A percentile compares a stretch with the other conserved stretches of the same genome.
These are phyloP conservation scores for Backusella westeae DNA, from an alignment of 192 early-diverging fungal genomes.

Conservation along the genomic window DNA sequence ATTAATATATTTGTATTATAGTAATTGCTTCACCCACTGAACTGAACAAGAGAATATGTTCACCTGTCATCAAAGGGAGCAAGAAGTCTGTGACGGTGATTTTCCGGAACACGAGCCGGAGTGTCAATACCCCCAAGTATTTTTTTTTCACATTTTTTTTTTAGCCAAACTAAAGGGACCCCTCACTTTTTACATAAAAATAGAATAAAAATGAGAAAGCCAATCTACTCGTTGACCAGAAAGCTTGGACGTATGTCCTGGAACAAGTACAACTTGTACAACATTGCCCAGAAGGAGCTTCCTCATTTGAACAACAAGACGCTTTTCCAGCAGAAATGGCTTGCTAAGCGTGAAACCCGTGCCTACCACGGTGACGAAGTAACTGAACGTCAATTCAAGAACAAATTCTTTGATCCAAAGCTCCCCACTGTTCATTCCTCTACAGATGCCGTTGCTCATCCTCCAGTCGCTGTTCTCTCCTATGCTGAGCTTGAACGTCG, in stretches of 20 bases:
- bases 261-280: constrained; percentile 91
- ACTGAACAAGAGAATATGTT: too few relatives aligned
- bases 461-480: constrained; percentile 71
- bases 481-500: constrained; percentile 90
- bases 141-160: background rate
- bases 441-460: constrained; percentile 47
- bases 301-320: constrained; percentile 58
- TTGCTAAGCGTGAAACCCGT: constrained; percentile 87
- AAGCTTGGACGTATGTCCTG: constrained; percentile 92
- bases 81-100: background rate
- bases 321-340: constrained; percentile 94
- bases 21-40: too few relatives aligned
- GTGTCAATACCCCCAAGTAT: background rate
- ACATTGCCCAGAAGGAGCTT: constrained; percentile 60
- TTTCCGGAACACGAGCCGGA: background rate
- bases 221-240: constrained; percentile 43
- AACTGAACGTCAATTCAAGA: constrained; percentile 79
- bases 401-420: constrained; percentile 64
- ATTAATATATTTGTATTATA: too few relatives aligned
- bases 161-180: background rate
- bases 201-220: constrained; percentile 31
- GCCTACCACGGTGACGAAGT: constrained; percentile 94
- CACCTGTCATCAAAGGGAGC: too few relatives aligned
- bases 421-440: constrained; percentile 59
- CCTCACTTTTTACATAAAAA: background rate